Percentiles rank a stretch among this genome's conserved stretches.
These are phyloP conservation scores for Penicillium cataractarum DNA, from an alignment of 495 filamentous ascomycete species.

Conservation along the genomic window DNA sequence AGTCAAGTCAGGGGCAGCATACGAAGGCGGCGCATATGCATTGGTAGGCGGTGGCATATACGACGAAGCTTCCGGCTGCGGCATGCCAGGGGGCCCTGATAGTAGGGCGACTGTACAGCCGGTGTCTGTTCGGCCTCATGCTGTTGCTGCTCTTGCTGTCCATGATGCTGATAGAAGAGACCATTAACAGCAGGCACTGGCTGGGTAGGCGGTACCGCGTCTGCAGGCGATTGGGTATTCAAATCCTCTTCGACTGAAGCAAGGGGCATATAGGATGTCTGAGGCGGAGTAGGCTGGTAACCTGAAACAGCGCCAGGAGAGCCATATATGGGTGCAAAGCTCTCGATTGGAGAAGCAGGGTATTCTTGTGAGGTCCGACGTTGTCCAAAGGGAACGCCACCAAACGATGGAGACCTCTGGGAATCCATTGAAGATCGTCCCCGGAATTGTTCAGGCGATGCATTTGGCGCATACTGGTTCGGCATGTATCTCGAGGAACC, in stretches of 20 bases:
- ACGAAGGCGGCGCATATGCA: slow-evolving; percentile 44
- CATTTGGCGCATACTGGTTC: slow-evolving; percentile 50
- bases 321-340: slow-evolving; percentile 37
- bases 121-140: slow-evolving; percentile 11
- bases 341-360: slow-evolving; percentile 38
- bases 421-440: slow-evolving; percentile 51
- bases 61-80: slow-evolving; percentile 11
- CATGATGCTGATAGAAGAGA: slow-evolving; percentile 31
- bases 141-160: not conserved
- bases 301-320: slow-evolving; percentile 37
- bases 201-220: slow-evolving; percentile 20
- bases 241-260: slow-evolving; percentile 50
- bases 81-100: slow-evolving; percentile 33
- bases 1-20: slow-evolving; percentile 28
- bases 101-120: slow-evolving; percentile 26
- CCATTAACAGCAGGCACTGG: slow-evolving; percentile 30
- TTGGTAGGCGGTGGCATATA: slow-evolving; percentile 20
- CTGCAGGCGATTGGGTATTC: slow-evolving; percentile 33
- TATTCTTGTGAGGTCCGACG: slow-evolving; percentile 48
- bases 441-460: slow-evolving; percentile 52
- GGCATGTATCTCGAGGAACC: slow-evolving; percentile 69
- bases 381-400: slow-evolving; percentile 33
- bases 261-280: slow-evolving; percentile 52
- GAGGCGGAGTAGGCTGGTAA: slow-evolving; percentile 54
- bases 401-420: slow-evolving; percentile 44